A percentile compares a stretch with the other conserved stretches of the same genome.
phyloP scores from a whole-genome alignment of 306 rosid species.

The Mimosa bimucronata region DNA sequence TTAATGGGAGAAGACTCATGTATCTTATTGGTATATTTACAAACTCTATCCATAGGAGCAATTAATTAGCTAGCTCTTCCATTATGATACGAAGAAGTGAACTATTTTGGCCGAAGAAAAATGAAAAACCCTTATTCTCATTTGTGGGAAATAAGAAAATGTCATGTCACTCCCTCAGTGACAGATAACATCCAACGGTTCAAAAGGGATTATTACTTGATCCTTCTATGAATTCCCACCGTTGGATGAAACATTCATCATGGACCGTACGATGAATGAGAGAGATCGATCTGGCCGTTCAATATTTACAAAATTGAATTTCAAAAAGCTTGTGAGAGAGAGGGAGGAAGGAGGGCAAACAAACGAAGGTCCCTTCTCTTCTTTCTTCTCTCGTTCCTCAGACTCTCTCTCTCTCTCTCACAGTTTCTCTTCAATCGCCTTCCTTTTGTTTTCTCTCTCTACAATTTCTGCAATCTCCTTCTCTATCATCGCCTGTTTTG shows the following conservation, averaged over 20 bases:
- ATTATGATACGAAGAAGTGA: no score
- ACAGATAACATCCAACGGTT: constrained; percentile 59
- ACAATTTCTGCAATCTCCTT: constrained; percentile 3
- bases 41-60: no score
- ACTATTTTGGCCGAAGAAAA: not conserved
- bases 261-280: constrained; percentile 50
- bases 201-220: constrained; percentile 3
- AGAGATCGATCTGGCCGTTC: constrained; percentile 54
- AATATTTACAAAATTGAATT: constrained; percentile 87
- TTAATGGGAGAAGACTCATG: no score
- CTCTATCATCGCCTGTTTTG: constrained; percentile 5
- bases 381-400: constrained; percentile 4
- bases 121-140: constrained; percentile 19
- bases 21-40: no score
- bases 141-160: constrained; percentile 40
- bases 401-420: constrained; percentile 10
- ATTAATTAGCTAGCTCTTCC: no score
- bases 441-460: constrained; percentile 8
- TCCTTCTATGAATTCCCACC: constrained; percentile 73
- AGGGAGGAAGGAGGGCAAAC: constrained; percentile 75
- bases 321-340: constrained; percentile 91
- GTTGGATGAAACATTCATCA: constrained; percentile 34
- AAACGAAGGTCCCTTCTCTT: constrained; percentile 50
- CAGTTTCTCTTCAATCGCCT: constrained; percentile 20
- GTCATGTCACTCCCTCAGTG: no score